Evolutionary conservation across 169 alveolate species (phyloP), one percentile per base, ranked within the genome.

Genomic region (Cryptosporidium xiaoi): DNA sequence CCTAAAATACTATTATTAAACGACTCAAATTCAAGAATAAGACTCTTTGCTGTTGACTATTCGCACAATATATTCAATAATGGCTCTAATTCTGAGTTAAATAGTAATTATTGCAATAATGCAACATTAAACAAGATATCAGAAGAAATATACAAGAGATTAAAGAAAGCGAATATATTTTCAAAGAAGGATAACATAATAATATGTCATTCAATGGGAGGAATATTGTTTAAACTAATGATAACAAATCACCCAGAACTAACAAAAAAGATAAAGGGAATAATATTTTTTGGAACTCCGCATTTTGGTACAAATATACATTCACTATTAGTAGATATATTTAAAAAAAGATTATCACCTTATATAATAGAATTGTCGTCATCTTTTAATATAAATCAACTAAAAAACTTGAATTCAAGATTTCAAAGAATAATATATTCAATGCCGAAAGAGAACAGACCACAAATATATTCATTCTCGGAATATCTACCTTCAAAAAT

Each of bases 141-240:
- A 16, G 71, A 77, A 60, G 71, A 77, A 60, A 56, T 77, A 29
- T 77, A 77, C 64, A 8, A 8, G 15, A 77, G 56, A 15, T 8
- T 77, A 77, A 20, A 34, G 13, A 77, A 77, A 48, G 87, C 87
- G 48, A 77, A 77, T 77, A 58, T 77, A 56, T 77, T 77, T 46
- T 7, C 29, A 31, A 31, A 77, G 24, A 60, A 77, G 56, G 51
- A 77, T 58, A 77, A 77, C 27, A 69, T 69, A 40, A 27, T 77
- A 27, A 60, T 77, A 34, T 77, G 87, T 58, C 87, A 77, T 77
- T 77, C 87, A 58, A 77, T 77, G 87, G 87, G 87, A 10, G 87
- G 87, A 60, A 60, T 77, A 55, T 15, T 77, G 64, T 20, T 77
- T 44, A 77, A 77, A 40, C 36, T 60, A 20, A 77, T 77, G 6